Conservation (phyloP, 2,329 filamentous ascomycete species). For the Sordariomycetes sp. region DNA sequence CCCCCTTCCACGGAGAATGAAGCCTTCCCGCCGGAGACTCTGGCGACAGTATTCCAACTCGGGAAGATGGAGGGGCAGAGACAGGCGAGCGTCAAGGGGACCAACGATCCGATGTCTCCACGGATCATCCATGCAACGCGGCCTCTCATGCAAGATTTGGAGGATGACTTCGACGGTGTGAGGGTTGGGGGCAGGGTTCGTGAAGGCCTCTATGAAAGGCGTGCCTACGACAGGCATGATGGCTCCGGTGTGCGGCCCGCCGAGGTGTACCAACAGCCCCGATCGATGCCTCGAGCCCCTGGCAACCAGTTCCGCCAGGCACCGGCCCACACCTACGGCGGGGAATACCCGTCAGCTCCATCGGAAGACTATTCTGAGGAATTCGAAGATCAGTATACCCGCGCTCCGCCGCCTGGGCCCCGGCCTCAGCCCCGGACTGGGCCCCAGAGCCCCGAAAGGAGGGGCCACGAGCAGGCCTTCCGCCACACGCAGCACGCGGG, state of each 20-base stretch:
- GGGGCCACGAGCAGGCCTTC: neutral
- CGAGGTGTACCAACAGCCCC: no score
- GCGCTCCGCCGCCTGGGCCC: neutral
- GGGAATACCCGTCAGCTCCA: neutral
- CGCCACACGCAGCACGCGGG: neutral
- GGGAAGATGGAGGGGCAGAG: neutral
- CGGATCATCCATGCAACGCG: neutral
- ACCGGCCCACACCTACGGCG: neutral
- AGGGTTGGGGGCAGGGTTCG: neutral
- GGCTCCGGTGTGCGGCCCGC: no score
- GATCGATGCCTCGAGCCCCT: neutral
- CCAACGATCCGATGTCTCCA: neutral
- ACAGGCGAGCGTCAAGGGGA: constrained; percentile 11
- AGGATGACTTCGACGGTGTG: neutral
- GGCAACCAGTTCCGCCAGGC: neutral
- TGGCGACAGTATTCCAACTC: neutral
- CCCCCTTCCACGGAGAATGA: neutral
- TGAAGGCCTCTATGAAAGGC: neutral
- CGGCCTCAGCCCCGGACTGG: neutral
- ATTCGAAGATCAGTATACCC: neutral
- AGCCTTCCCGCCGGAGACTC: neutral
- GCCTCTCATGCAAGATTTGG: neutral
- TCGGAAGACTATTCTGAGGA: neutral
- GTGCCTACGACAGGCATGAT: no score
- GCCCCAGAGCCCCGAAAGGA: neutral